Conservation (phyloP, 179 eudicot species). For the Camellia oleifera region DNA sequence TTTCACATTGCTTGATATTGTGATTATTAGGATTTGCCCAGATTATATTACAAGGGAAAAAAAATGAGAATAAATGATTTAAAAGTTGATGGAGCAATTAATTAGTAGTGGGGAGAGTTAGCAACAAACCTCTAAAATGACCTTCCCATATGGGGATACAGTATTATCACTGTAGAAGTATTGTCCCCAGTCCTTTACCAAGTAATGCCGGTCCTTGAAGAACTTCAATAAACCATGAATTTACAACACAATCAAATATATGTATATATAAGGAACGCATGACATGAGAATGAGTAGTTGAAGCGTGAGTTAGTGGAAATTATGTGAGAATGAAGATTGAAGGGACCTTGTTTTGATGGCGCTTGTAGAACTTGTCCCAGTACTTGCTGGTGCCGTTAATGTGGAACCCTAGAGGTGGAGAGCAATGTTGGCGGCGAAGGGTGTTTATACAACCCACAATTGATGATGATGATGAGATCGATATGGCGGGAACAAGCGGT, state of each 20-base stretch:
- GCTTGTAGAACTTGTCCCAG: constrained; percentile 50
- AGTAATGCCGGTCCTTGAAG: constrained; percentile 54
- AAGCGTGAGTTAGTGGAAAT: neutral
- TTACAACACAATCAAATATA: neutral
- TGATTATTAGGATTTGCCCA: neutral
- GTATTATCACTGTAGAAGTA: constrained; percentile 25
- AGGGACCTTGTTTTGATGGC: constrained; percentile 42
- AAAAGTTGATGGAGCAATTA: neutral
- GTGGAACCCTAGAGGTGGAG: constrained; percentile 2
- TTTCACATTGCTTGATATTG: neutral
- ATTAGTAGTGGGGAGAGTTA: neutral
- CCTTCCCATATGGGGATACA: constrained; percentile 26
- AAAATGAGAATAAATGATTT: neutral
- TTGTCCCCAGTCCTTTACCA: constrained; percentile 53
- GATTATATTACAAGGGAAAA: neutral
- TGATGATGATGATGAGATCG: constrained; percentile 1
- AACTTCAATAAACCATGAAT: constrained; percentile 23
- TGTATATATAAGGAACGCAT: neutral
- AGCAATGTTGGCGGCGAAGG: neutral
- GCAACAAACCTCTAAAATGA: constrained; percentile 40
- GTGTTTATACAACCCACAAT: neutral
- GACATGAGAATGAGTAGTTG: neutral
- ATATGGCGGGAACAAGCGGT: constrained; percentile 13
- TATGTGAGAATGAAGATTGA: neutral
- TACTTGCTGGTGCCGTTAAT: constrained; percentile 20